A percentile compares a stretch with the other conserved stretches of the same genome.
phyloP scores from a whole-genome alignment of 202 grass and related monocot genomes.

The Saccharum hybrid region DNA sequence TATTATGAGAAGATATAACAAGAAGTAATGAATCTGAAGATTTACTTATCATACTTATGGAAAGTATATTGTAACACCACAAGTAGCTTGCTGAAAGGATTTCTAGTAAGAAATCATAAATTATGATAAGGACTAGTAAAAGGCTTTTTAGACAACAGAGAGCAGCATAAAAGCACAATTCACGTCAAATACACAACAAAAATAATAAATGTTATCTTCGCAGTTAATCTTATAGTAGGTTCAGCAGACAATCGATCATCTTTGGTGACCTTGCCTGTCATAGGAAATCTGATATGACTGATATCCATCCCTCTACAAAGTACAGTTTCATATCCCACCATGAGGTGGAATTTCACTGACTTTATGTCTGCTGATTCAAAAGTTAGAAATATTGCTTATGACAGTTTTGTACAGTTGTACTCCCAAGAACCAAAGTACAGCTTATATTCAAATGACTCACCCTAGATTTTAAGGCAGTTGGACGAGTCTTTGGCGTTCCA shows the following conservation, averaged over 20 bases:
- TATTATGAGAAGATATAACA: constrained; percentile 44
- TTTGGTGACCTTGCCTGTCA: constrained; percentile 9
- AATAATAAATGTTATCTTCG: constrained; percentile 4
- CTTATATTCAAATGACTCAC: constrained; percentile 49
- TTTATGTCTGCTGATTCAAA: constrained; percentile 21
- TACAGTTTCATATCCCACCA: constrained; percentile 12
- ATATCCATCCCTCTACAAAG: constrained; percentile 21
- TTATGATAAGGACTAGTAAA: constrained; percentile 27
- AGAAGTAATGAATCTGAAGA: constrained; percentile 11
- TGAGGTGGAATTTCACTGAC: constrained; percentile 7
- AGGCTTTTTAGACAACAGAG: constrained; percentile 16
- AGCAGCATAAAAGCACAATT: constrained; percentile 2
- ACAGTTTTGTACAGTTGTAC: not conserved
- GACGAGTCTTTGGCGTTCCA: constrained; percentile 80
- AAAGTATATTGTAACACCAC: not conserved
- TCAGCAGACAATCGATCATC: constrained; percentile 8
- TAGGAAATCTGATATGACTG: constrained; percentile 22
- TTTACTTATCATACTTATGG: constrained; percentile 26
- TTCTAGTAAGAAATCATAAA: constrained; percentile 25
- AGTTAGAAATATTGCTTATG: constrained; percentile 16
- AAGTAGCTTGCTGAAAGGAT: not conserved
- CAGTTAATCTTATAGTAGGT: not conserved
- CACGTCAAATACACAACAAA: not conserved
- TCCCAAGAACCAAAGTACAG: not conserved
- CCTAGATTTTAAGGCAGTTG: constrained; percentile 84